Conservation (phyloP, 2,329 filamentous ascomycete genomes). For the Pseudocercospora pini-densiflorae region DNA sequence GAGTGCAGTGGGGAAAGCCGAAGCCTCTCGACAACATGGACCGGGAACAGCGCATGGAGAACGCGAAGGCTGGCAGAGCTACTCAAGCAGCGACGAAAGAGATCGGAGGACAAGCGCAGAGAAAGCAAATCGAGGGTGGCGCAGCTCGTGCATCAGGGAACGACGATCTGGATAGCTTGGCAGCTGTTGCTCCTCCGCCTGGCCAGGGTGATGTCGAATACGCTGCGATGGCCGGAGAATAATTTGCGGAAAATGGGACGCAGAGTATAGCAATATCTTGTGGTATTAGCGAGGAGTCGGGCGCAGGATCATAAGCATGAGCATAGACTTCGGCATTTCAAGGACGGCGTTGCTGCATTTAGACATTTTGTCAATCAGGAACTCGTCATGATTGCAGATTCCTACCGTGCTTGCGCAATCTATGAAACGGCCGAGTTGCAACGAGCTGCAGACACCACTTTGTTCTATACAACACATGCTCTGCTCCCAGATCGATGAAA, state of each 20-base stretch:
- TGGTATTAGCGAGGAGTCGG: conserved; percentile 21
- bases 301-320: neutral
- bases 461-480: too few relatives aligned
- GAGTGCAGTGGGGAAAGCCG: conserved; percentile 91
- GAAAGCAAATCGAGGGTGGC: conserved; percentile 35
- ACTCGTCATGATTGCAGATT: too few relatives aligned
- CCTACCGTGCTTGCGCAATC: too few relatives aligned
- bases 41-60: conserved; percentile 78
- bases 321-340: neutral
- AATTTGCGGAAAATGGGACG: neutral
- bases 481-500: too few relatives aligned
- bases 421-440: too few relatives aligned
- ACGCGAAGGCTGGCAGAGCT: conserved; percentile 76
- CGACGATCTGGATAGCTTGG: conserved; percentile 49
- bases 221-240: conserved; percentile 83
- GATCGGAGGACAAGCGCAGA: conserved; percentile 33
- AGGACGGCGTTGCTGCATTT: neutral
- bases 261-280: neutral
- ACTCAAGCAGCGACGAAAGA: conserved; percentile 41
- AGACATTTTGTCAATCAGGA: too few relatives aligned
- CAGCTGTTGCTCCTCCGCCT: conserved; percentile 74
- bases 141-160: conserved; percentile 48
- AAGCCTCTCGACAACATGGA: conserved; percentile 92
- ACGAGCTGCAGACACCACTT: too few relatives aligned
- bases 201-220: conserved; percentile 80